Evolutionary conservation across 2,329 filamentous ascomycete species (phyloP).

Genomic region (Dactylellina haptotyla): DNA sequence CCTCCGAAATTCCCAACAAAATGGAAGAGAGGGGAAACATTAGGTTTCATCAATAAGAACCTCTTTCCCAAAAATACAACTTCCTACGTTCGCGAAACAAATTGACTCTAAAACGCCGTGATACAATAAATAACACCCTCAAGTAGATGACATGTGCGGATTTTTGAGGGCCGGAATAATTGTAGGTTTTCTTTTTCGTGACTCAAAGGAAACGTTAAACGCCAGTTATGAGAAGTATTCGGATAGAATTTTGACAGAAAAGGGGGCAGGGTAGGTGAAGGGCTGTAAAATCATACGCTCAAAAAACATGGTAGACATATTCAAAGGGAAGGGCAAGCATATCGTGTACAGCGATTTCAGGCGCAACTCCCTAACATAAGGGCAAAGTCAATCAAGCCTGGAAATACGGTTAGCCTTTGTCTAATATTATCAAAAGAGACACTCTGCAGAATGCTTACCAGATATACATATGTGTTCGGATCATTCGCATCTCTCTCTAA

Average conservation of each 20-base stretch:
- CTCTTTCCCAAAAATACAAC: too few species aligned
- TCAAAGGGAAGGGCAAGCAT: neutral
- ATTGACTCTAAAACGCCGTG: neutral
- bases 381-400: slow-evolving; percentile 19
- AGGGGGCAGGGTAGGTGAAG: neutral
- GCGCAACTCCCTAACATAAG: too few species aligned
- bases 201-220: neutral
- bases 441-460: slow-evolving; percentile 59
- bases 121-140: neutral
- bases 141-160: neutral
- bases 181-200: neutral
- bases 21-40: too few species aligned
- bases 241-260: neutral
- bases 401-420: too few species aligned
- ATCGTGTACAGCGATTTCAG: too few species aligned
- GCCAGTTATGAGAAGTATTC: slow-evolving; percentile 2
- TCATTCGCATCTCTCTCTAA: slow-evolving; percentile 63
- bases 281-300: neutral
- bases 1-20: too few species aligned
- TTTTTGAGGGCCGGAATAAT: neutral
- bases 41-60: too few species aligned
- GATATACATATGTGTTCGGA: slow-evolving; percentile 64
- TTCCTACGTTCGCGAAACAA: too few species aligned
- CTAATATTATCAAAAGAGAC: too few species aligned
- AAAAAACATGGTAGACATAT: neutral